Evolutionary conservation across 2,329 filamentous ascomycete species (phyloP).

Genomic region (Cladosporium colombiae): DNA sequence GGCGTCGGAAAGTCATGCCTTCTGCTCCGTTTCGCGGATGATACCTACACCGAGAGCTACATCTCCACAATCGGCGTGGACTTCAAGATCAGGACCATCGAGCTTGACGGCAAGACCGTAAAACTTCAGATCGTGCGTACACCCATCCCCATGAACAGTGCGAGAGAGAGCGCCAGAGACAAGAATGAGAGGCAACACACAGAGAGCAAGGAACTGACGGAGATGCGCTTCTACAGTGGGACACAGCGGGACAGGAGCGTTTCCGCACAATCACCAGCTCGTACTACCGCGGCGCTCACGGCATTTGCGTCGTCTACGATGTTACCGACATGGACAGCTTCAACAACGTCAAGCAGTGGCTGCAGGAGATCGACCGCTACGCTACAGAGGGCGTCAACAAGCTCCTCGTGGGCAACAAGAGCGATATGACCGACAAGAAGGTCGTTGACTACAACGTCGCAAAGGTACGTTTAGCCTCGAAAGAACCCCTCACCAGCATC

Average conservation of each 20-base stretch:
- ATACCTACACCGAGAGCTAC: slow-evolving; percentile 99
- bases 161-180: background rate
- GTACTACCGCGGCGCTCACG: slow-evolving; percentile 98
- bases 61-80: slow-evolving; percentile 99
- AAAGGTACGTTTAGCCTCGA: slow-evolving; percentile 66
- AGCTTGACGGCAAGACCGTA: slow-evolving; percentile 98
- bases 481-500: background rate
- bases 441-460: slow-evolving; percentile 99
- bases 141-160: background rate
- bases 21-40: slow-evolving; percentile 95
- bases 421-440: slow-evolving; percentile 99
- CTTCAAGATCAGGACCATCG: slow-evolving; percentile 99
- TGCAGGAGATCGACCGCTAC: slow-evolving; percentile 99
- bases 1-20: slow-evolving; percentile 99
- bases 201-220: slow-evolving; percentile 6
- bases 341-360: slow-evolving; percentile 99
- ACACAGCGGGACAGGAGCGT: slow-evolving; percentile 97
- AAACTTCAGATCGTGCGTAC: slow-evolving; percentile 94
- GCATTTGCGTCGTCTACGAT: slow-evolving; percentile 99
- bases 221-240: slow-evolving; percentile 67
- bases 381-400: slow-evolving; percentile 99
- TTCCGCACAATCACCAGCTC: slow-evolving; percentile 99
- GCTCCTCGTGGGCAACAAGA: slow-evolving; percentile 99
- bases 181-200: background rate
- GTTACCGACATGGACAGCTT: slow-evolving; percentile 99